Base-by-base conservation (phyloP, 2,329 filamentous ascomycete genomes). In the Colletotrichum sp. region DNA sequence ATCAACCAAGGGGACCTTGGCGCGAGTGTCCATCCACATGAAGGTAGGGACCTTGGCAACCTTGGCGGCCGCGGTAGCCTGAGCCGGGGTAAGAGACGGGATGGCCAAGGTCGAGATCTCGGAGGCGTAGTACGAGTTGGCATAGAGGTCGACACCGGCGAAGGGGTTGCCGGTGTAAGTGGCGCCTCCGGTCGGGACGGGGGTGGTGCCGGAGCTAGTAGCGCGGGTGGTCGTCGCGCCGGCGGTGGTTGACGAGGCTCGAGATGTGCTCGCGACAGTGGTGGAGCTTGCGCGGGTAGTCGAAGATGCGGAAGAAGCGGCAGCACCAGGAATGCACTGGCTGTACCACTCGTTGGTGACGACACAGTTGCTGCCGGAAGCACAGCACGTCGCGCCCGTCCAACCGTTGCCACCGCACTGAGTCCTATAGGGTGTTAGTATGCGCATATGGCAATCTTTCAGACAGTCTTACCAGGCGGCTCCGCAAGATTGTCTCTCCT, bases 41-140 rank as follows among this genome's bases (percentile, higher is more conserved):
- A 88, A 90, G 63, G 85, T 87, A 31, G 88, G 87, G 1, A 90
- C 86, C 73, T 88, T 83, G 69, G 87, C 88, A 43, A 88, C 88
- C 62, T 84, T 86, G 24, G 86, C 85, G 8, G 88, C 87, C 74
- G 86, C 87, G 21, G 89, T 87, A 16, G 87, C 87, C 79, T 89
- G 83, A 29, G 89, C 85, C 6, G 88, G 86, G 12, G 89, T 89
- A 73, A 94, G 82, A 18, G 89, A 90, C 11, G 93, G 92, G 24
- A 94, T 88, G 9, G 93, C 93, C 21, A 87, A 82, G 43, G 80
- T 86, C 69, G 85, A 84, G 70, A 91, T 84, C 80, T 90, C 88
- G 21, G 87, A 87, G n/a, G 86, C 83, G 78, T 90, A 91, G 83
- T 86, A 90, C 69, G 80, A 81, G 81, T 90, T 90, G 78, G 88